phyloP scores from a whole-genome alignment of 768 basidiomycete genomes.

The Dacryopinax primogenitus region DNA sequence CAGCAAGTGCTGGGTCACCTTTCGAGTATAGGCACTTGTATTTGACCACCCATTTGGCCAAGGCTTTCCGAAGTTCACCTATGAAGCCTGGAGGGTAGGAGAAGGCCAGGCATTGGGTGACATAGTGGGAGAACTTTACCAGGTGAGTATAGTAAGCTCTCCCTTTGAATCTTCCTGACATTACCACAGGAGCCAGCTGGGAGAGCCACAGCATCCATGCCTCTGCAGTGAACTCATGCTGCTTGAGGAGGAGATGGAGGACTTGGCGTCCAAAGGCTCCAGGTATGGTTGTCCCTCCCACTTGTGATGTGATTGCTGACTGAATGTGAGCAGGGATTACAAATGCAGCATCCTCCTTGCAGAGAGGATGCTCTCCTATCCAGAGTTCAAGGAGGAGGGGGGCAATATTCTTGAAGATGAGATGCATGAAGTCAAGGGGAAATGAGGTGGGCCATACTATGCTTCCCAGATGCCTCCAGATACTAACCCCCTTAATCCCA shows the following conservation, averaged over 20 bases:
- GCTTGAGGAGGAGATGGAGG: conserved; percentile 11
- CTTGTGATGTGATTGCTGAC: background rate
- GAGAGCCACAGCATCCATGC: conserved; percentile 21
- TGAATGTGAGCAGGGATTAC: background rate
- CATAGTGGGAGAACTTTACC: background rate
- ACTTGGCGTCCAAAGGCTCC: conserved; percentile 23
- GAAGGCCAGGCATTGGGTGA: background rate
- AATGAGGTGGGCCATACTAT: conserved; percentile 7
- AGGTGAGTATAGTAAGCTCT: conserved; percentile 11
- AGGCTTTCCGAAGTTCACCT: background rate
- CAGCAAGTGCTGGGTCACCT: background rate
- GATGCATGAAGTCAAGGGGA: conserved; percentile 18
- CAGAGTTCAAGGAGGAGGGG: conserved; percentile 11
- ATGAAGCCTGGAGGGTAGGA: background rate
- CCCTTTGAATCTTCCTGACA: conserved; percentile 11
- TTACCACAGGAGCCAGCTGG: conserved; percentile 18
- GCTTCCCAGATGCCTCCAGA: conserved; percentile 18
- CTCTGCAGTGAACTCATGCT: conserved; percentile 17
- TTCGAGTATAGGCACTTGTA: conserved; percentile 25
- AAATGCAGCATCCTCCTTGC: background rate
- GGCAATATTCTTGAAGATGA: conserved; percentile 15
- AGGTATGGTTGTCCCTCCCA: too few species aligned
- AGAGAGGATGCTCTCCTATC: conserved; percentile 8
- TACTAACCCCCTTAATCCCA: conserved; percentile 28
- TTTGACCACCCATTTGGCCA: conserved; percentile 14